Base-by-base conservation (phyloP, 805 yeast genomes). In the Starmerella floris region DNA sequence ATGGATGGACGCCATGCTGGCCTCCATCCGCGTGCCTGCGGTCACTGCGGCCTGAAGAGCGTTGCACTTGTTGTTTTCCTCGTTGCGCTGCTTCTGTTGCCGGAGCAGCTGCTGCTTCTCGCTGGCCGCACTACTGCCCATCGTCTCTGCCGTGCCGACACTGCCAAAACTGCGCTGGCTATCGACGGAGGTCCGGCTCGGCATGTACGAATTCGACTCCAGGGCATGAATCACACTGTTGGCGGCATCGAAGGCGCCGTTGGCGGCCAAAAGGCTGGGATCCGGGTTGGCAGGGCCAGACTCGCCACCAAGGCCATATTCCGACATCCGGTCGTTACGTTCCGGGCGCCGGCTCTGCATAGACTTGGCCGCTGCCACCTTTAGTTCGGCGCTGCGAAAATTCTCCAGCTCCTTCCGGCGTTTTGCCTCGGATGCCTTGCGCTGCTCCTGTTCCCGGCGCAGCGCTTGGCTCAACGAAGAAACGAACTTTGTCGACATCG, bases 1-100 rank as follows among this genome's bases (percentile, higher is more conserved):
- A 31, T 49, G 48, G 22, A 50, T 48, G 11, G 37, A 34, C 3
- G 51, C 50, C 41, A 50, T 40, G 22, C 41, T 41, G 4, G 48
- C 35, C 41, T 48, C 51, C n/a, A 46, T 49, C 23, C 49, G 44
- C 20, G 44, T 37, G 13, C 48, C 45, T 2, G 56, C 56, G 3
- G 42, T 43, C 30, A 40, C 37, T 15, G 55, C 55, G 4, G 55
- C 56, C 8, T 42, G 39, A 26, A 45, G 31, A 8, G 54, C 54
- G 30, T 26, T 42, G 34, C 41, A 37, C 27, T 40, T 40, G 21
- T 21, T 27, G 30, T 27, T 35, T 4, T n/a, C 19, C 15, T 8
- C 26, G 13, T n/a, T n/a, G n/a, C n/a, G n/a, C n/a, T n/a, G n/a
- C n/a, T n/a, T n/a, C n/a, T n/a, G n/a, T n/a, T n/a, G n/a, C n/a